A percentile compares a stretch with the other conserved stretches of the same genome.
Conservation (phyloP, 1,284 basidiomycete species). For the Singerocomus rubriflavus region DNA sequence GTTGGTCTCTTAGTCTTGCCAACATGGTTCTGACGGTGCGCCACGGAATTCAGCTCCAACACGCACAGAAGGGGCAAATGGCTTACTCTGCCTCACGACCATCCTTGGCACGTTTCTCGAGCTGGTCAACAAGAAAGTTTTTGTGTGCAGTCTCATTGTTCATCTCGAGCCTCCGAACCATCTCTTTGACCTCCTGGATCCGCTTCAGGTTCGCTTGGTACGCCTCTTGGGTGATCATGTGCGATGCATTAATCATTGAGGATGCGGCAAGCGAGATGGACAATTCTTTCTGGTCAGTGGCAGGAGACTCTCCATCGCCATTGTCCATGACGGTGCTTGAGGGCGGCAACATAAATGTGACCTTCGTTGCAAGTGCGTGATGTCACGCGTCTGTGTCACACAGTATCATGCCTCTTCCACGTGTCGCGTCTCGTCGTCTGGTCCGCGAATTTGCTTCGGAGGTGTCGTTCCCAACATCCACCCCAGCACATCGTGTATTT, state of each 20-base stretch:
- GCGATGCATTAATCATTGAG: slow-evolving; percentile 28
- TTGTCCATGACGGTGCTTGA: slow-evolving; percentile 19
- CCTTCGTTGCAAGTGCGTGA: slow-evolving; percentile 5
- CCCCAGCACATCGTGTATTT: slow-evolving; percentile 78
- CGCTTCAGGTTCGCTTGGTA: slow-evolving; percentile 28
- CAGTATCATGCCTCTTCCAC: slow-evolving; percentile 19
- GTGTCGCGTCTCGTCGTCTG: slow-evolving; percentile 3
- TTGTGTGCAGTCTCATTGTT: slow-evolving; percentile 32
- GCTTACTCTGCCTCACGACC: slow-evolving; percentile 39
- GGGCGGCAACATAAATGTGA: neutral
- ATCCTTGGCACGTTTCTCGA: slow-evolving; percentile 26
- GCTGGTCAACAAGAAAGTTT: slow-evolving; percentile 27
- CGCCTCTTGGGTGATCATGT: slow-evolving; percentile 18
- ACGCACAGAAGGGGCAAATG: neutral
- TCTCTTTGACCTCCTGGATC: slow-evolving; percentile 30
- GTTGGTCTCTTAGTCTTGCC: slow-evolving; percentile 17
- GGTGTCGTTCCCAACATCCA: slow-evolving; percentile 36
- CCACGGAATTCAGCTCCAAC: slow-evolving; percentile 4
- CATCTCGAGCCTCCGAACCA: slow-evolving; percentile 24
- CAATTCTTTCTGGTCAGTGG: slow-evolving; percentile 8
- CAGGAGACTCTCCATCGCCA: slow-evolving; percentile 1
- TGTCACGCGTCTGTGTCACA: slow-evolving; percentile 21
- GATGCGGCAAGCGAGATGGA: slow-evolving; percentile 23
- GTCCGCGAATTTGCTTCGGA: slow-evolving; percentile 40
- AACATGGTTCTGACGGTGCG: slow-evolving; percentile 17